phyloP scores from a whole-genome alignment of 495 filamentous ascomycete species.

The Tuber borchii region DNA sequence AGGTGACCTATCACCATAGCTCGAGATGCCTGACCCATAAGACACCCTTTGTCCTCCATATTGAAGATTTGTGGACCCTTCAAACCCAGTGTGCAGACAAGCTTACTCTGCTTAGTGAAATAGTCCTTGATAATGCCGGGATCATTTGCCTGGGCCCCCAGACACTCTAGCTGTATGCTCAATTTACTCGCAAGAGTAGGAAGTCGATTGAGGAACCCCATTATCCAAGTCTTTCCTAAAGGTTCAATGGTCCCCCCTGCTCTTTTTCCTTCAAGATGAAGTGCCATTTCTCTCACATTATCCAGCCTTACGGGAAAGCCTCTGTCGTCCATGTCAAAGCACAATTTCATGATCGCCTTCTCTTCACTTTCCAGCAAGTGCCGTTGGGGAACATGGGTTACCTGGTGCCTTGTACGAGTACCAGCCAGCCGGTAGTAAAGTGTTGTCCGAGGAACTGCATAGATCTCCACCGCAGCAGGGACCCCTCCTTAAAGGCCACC shows the following conservation, averaged over 20 bases:
- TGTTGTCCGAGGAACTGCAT: constrained; percentile 4
- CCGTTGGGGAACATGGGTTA: not conserved
- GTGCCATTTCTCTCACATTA: constrained; percentile 4
- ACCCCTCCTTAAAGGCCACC: not conserved
- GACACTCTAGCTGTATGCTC: constrained; percentile 5
- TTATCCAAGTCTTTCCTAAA: constrained; percentile 9
- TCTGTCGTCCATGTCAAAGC: not conserved
- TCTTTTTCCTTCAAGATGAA: not conserved
- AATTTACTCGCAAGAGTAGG: constrained; percentile 7
- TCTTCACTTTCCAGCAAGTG: not conserved
- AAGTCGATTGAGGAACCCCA: constrained; percentile 10
- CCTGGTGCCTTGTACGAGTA: not conserved
- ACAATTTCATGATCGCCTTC: constrained; percentile 6
- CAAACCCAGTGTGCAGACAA: constrained; percentile 1
- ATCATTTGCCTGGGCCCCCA: constrained; percentile 5
- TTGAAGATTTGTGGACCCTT: constrained; percentile 11
- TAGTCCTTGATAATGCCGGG: constrained; percentile 4
- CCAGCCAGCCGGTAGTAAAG: not conserved
- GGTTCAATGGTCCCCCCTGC: not conserved
- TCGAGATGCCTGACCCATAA: constrained; percentile 5
- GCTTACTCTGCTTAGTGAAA: not conserved
- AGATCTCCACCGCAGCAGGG: constrained; percentile 6
- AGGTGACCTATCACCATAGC: constrained; percentile 3
- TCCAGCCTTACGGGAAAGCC: not conserved
- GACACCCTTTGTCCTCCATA: constrained; percentile 12